A percentile compares a stretch with the other conserved stretches of the same genome.
Evolutionary conservation across 2,329 filamentous ascomycete genomes (phyloP).

Genomic region (Allantophomopsis cytisporea): DNA sequence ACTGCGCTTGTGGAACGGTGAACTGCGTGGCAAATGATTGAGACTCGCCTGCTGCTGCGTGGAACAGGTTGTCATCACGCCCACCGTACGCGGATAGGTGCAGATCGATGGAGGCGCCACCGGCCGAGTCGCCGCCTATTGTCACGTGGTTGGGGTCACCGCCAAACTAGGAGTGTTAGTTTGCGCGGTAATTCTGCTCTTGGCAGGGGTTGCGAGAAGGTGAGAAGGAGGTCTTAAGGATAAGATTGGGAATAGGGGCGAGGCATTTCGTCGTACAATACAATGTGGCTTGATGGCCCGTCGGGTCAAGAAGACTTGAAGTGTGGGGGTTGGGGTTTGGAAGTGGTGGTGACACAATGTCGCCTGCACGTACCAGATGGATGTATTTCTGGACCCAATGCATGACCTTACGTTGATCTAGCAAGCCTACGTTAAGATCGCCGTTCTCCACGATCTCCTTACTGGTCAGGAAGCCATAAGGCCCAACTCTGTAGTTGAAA

Average conservation of each 20-base stretch:
- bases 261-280: no score
- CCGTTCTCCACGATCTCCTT: constrained; percentile 33
- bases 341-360: no score
- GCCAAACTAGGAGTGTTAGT: constrained; percentile 37
- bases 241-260: no score
- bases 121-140: constrained; percentile 55
- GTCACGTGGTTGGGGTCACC: constrained; percentile 56
- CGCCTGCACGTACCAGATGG: neutral
- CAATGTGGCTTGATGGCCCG: no score
- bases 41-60: constrained; percentile 34
- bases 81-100: constrained; percentile 45
- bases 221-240: no score
- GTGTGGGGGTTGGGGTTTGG: no score
- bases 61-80: constrained; percentile 31
- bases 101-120: constrained; percentile 49
- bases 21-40: constrained; percentile 35
- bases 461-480: constrained; percentile 57
- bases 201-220: no score
- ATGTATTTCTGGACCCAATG: constrained; percentile 60
- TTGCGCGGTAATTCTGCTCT: no score
- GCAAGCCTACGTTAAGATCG: constrained; percentile 54
- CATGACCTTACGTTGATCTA: constrained; percentile 56
- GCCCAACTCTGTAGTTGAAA: constrained; percentile 65
- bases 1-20: constrained; percentile 30
- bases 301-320: no score